A percentile compares a stretch with the other conserved stretches of the same genome.
Evolutionary conservation across 1,284 basidiomycete species (phyloP).

Genomic region (Chalciporus sp.): DNA sequence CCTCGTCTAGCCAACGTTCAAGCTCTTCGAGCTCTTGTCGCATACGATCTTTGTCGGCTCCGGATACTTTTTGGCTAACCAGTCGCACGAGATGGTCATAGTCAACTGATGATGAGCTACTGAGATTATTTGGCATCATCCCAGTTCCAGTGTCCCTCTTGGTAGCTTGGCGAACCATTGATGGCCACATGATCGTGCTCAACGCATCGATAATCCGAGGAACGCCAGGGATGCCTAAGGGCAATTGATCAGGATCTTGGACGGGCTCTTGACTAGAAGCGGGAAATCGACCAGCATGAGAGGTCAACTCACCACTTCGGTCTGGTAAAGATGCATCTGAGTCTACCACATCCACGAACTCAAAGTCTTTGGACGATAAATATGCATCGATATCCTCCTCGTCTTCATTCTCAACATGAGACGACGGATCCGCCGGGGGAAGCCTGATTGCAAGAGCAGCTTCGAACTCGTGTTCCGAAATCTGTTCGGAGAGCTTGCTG

Average conservation of each 20-base stretch:
- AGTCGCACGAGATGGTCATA: slow-evolving; percentile 25
- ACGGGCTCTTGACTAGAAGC: not conserved
- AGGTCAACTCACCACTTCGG: slow-evolving; percentile 19
- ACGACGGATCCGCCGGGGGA: slow-evolving; percentile 12
- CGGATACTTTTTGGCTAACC: slow-evolving; percentile 23
- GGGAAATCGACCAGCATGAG: not conserved
- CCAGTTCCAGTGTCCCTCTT: not conserved
- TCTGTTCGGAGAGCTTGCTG: slow-evolving; percentile 47
- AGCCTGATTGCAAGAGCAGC: slow-evolving; percentile 70
- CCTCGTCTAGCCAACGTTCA: slow-evolving; percentile 63
- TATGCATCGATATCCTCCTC: slow-evolving; percentile 62
- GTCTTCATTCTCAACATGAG: slow-evolving; percentile 24
- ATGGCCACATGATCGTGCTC: slow-evolving; percentile 85
- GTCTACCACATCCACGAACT: slow-evolving; percentile 58
- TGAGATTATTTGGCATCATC: not conserved
- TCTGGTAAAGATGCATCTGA: slow-evolving; percentile 10
- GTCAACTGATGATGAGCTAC: slow-evolving; percentile 14
- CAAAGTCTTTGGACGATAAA: slow-evolving; percentile 68
- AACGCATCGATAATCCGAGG: slow-evolving; percentile 74
- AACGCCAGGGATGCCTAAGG: slow-evolving; percentile 57
- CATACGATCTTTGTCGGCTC: slow-evolving; percentile 35
- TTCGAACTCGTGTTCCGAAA: slow-evolving; percentile 59
- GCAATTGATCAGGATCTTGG: not conserved
- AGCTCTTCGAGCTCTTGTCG: slow-evolving; percentile 59
- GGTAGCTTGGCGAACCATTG: slow-evolving; percentile 46